These are phyloP conservation scores for Lactuca sativa DNA, from an alignment of 129 eudicot genomes.

Conservation along the genomic window DNA sequence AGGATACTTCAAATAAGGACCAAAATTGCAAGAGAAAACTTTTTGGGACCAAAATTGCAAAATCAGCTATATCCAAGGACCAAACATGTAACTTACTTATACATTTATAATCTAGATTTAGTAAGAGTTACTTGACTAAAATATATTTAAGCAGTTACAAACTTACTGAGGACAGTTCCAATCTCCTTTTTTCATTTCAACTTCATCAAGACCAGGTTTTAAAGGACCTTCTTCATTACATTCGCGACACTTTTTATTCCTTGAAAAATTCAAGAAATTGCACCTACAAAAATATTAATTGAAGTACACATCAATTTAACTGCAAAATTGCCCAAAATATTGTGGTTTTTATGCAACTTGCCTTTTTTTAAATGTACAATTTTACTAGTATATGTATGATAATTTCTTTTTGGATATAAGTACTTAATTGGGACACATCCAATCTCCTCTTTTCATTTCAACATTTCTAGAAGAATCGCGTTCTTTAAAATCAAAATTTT, in stretches of 20 bases:
- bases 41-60: background rate
- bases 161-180: constrained; percentile 93
- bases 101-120: too few relatives aligned
- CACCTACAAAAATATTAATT: constrained; percentile 55
- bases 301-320: background rate
- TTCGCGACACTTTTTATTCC: constrained; percentile 59
- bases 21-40: background rate
- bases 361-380: too few relatives aligned
- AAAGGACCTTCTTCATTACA: constrained; percentile 60
- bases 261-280: constrained; percentile 69
- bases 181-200: constrained; percentile 85
- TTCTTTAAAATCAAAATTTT: constrained; percentile 15
- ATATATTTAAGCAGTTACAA: constrained; percentile 6
- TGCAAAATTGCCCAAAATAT: too few relatives aligned
- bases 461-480: constrained; percentile 35
- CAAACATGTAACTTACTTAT: background rate
- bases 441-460: constrained; percentile 78
- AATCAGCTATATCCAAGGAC: background rate
- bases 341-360: too few relatives aligned
- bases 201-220: constrained; percentile 25
- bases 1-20: background rate
- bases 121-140: background rate
- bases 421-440: constrained; percentile 80
- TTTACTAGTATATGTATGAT: too few relatives aligned
- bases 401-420: too few relatives aligned